Conservation (phyloP, 2,329 filamentous ascomycete genomes). For the Rhynchosporium graminicola region DNA sequence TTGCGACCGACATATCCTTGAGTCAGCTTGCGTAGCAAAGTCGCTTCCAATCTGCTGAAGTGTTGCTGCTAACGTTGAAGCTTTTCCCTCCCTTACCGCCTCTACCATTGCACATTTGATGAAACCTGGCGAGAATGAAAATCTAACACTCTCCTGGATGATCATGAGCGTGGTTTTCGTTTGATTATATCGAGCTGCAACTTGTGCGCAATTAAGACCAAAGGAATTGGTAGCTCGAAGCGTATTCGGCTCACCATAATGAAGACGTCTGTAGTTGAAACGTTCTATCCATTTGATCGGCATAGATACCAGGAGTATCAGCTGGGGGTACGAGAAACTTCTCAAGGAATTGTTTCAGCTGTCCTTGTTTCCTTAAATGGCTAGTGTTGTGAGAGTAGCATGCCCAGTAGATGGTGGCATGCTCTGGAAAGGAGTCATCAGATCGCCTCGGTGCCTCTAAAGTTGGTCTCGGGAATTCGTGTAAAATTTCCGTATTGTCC, state of each 20-base stretch:
- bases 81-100: background rate
- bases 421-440: background rate
- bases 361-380: background rate
- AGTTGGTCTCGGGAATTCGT: background rate
- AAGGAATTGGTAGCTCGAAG: background rate
- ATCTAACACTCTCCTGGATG: background rate
- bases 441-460: too few relatives aligned
- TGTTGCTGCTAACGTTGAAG: background rate
- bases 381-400: constrained; percentile 4
- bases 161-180: background rate
- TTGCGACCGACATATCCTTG: background rate
- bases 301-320: background rate
- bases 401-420: constrained; percentile 1
- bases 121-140: background rate
- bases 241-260: background rate
- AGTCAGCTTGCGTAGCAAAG: background rate
- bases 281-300: background rate
- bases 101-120: background rate
- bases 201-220: background rate
- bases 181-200: background rate
- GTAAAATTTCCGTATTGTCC: background rate
- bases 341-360: background rate
- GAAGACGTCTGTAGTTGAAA: background rate
- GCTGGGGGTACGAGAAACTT: background rate
- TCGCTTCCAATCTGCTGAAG: background rate